Percentiles rank a stretch among this genome's conserved stretches.
Evolutionary conservation across 1,284 basidiomycete species (phyloP).

Genomic region (Cutaneotrichosporon sp.): DNA sequence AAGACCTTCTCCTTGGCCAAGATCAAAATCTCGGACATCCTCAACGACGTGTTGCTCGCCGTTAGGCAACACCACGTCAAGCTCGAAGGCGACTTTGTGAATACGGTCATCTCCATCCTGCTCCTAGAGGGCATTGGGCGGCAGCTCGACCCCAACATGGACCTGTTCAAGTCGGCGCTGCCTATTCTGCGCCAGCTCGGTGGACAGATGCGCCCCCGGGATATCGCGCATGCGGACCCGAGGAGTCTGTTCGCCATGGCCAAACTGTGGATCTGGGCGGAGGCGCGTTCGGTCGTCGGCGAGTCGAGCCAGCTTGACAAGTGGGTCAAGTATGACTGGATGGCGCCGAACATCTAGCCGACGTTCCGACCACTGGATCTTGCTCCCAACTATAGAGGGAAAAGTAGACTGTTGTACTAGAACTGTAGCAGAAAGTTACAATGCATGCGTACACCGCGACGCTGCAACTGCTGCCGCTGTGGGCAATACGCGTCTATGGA

Average conservation of each 20-base stretch:
- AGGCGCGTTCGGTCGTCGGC: slow-evolving; percentile 78
- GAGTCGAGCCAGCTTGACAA: slow-evolving; percentile 68
- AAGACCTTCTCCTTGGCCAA: slow-evolving; percentile 94
- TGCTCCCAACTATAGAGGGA: no score
- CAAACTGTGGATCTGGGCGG: slow-evolving; percentile 90
- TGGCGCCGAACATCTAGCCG: slow-evolving; percentile 7
- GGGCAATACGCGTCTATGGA: no score
- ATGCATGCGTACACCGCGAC: not conserved
- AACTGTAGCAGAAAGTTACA: not conserved
- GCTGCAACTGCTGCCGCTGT: not conserved
- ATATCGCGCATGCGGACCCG: slow-evolving; percentile 61
- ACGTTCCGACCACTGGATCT: not conserved
- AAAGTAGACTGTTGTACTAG: no score
- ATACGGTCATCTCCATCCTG: slow-evolving; percentile 91
- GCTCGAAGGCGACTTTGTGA: slow-evolving; percentile 98
- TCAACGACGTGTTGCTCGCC: slow-evolving; percentile 79
- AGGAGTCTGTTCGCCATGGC: slow-evolving; percentile 74
- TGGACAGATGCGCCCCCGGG: slow-evolving; percentile 75
- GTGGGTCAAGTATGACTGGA: slow-evolving; percentile 35
- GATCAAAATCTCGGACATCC: slow-evolving; percentile 91
- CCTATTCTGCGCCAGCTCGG: slow-evolving; percentile 86
- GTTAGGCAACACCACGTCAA: slow-evolving; percentile 93
- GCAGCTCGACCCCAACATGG: slow-evolving; percentile 84
- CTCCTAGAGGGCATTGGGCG: slow-evolving; percentile 93
- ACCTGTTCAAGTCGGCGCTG: slow-evolving; percentile 86